A percentile compares a stretch with the other conserved stretches of the same genome.
phyloP scores from a whole-genome alignment of 495 filamentous ascomycete genomes.

The Podospora pseudocomata region DNA sequence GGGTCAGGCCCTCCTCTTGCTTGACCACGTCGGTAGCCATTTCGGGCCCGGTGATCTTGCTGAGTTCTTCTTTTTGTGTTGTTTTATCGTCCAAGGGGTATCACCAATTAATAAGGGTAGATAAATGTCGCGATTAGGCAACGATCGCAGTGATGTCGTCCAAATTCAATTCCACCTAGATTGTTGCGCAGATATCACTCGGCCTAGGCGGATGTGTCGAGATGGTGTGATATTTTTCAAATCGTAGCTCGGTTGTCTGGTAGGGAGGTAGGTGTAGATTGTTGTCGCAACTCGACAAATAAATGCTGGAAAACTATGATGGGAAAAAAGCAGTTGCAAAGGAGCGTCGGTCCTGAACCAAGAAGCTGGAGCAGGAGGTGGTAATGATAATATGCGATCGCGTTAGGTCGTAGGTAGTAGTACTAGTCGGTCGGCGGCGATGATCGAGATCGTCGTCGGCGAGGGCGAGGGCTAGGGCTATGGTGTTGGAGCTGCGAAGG shows the following conservation, averaged over 20 bases:
- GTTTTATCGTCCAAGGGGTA: not conserved
- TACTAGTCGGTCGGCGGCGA: not conserved
- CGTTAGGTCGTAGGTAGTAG: not conserved
- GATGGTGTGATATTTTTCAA: not conserved
- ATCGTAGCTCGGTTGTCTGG: not conserved
- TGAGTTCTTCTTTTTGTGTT: not conserved
- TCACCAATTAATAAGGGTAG: not conserved
- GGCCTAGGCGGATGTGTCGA: not conserved
- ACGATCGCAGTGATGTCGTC: not conserved
- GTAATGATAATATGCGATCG: not conserved
- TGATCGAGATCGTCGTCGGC: slow-evolving; percentile 6
- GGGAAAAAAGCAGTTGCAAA: slow-evolving; percentile 27
- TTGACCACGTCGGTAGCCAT: slow-evolving; percentile 37
- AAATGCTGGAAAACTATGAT: slow-evolving; percentile 20
- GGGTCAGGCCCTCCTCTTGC: slow-evolving; percentile 28
- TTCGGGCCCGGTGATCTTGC: slow-evolving; percentile 15
- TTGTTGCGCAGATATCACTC: not conserved
- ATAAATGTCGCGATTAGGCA: not conserved
- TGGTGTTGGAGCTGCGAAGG: slow-evolving; percentile 27
- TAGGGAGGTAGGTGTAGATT: too few species aligned
- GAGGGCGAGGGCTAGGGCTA: slow-evolving; percentile 1
- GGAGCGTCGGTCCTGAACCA: slow-evolving; percentile 37
- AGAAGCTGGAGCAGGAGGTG: slow-evolving; percentile 24
- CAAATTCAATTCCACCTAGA: not conserved
- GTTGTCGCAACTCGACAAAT: not conserved